A percentile compares a stretch with the other conserved stretches of the same genome.
Conservation (phyloP, 1,139 yeast genomes). For the Debaryomycetaceae sp. region DNA sequence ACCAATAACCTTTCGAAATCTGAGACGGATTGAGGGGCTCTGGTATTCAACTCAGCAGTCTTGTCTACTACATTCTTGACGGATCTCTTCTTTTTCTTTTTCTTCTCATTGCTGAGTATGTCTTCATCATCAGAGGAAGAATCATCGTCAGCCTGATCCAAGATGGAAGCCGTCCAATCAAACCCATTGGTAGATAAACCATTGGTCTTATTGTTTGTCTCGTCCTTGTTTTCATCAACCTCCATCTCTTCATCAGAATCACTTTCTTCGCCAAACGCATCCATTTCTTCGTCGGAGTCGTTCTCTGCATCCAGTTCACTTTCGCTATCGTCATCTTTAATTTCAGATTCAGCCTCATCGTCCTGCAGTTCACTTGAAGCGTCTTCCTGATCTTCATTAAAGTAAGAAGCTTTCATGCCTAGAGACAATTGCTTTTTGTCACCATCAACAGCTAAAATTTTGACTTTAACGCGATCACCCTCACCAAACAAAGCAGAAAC, state of each 20-base stretch:
- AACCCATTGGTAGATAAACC: slow-evolving; percentile 84
- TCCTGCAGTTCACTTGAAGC: slow-evolving; percentile 22
- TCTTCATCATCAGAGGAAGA: slow-evolving; percentile 56
- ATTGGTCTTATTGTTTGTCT: slow-evolving; percentile 14
- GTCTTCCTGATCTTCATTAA: slow-evolving; percentile 40
- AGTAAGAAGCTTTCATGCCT: slow-evolving; percentile 94
- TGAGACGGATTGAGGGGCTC: slow-evolving; percentile 85
- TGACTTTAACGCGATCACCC: slow-evolving; percentile 88
- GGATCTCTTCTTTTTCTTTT: slow-evolving; percentile 45
- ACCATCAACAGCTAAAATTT: slow-evolving; percentile 59
- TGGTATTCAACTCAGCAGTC: slow-evolving; percentile 77
- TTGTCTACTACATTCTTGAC: slow-evolving; percentile 62
- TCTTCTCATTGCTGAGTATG: slow-evolving; percentile 47
- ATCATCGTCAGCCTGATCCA: slow-evolving; percentile 70
- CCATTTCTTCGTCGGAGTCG: slow-evolving; percentile 16
- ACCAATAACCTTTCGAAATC: slow-evolving; percentile 90
- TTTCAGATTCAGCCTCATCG: slow-evolving; percentile 23
- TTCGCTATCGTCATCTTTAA: slow-evolving; percentile 16
- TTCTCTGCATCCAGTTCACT: slow-evolving; percentile 22
- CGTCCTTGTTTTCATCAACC: slow-evolving; percentile 19
- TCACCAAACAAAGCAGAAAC: slow-evolving; percentile 67
- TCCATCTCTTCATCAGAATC: slow-evolving; percentile 19
- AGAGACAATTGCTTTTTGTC: slow-evolving; percentile 75
- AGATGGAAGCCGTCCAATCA: slow-evolving; percentile 90
- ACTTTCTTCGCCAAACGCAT: slow-evolving; percentile 15